These are phyloP conservation scores for Colletotrichum camelliae DNA, from an alignment of 2,329 filamentous ascomycete genomes.

Conservation along the genomic window DNA sequence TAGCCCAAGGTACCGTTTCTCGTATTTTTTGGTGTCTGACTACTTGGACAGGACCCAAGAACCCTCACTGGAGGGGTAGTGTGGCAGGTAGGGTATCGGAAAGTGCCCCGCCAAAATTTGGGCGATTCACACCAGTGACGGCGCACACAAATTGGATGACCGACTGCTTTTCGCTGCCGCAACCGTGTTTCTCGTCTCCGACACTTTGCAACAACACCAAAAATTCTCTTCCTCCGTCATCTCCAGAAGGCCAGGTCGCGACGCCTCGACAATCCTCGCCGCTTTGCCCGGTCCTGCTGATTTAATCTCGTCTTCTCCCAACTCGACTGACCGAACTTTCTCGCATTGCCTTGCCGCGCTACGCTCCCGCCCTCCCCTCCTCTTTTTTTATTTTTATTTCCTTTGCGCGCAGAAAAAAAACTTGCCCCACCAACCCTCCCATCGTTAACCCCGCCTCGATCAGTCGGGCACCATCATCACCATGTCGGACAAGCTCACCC, in stretches of 20 bases:
- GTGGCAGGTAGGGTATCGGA: conserved; percentile 13
- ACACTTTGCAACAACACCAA: conserved; percentile 12
- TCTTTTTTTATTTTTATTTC: neutral
- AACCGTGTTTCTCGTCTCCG: conserved; percentile 2
- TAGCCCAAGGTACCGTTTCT: neutral
- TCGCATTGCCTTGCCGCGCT: neutral
- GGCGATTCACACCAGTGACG: conserved; percentile 23
- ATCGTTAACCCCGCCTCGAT: conserved; percentile 20
- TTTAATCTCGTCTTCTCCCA: neutral
- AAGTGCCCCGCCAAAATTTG: conserved; percentile 23
- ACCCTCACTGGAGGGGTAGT: conserved; percentile 15
- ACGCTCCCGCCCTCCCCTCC: neutral
- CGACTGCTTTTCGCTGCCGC: conserved; percentile 15
- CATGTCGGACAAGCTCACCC: conserved; percentile 95
- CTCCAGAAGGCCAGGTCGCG: conserved; percentile 18
- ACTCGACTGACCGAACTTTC: neutral
- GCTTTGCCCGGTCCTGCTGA: conserved; percentile 4
- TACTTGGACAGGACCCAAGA: neutral
- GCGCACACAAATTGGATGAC: conserved; percentile 25
- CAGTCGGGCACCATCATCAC: conserved; percentile 36
- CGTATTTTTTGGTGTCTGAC: neutral
- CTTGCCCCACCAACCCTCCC: conserved; percentile 6
- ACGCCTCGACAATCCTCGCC: conserved; percentile 13
- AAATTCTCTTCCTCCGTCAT: conserved; percentile 1
- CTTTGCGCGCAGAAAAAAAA: neutral